phyloP scores from a whole-genome alignment of 1,139 yeast species.

The Pichia sp. region DNA sequence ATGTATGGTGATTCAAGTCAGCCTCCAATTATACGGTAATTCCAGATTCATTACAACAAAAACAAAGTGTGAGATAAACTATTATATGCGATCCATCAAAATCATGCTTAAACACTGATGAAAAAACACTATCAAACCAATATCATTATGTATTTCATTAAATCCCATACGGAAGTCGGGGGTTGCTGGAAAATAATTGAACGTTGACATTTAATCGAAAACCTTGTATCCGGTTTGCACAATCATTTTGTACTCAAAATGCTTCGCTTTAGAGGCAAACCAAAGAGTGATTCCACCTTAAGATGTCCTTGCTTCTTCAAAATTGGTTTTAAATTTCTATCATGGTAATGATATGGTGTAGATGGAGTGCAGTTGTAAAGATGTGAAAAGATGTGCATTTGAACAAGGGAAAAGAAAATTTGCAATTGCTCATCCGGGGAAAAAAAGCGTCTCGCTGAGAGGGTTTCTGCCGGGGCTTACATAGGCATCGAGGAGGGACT shows the following conservation, averaged over 20 bases:
- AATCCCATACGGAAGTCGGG: slow-evolving; percentile 10
- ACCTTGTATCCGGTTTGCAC: background rate
- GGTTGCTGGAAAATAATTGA: background rate
- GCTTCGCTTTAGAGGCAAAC: background rate
- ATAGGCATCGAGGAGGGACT: background rate
- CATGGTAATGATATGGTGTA: no score
- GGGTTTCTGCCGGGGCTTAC: background rate
- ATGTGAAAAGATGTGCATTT: no score
- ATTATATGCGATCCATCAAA: background rate
- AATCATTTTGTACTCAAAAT: slow-evolving; percentile 9
- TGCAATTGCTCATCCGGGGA: background rate
- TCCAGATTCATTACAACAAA: background rate
- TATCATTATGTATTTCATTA: background rate
- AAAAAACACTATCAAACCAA: background rate
- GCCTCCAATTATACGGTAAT: slow-evolving; percentile 13
- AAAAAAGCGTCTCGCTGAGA: background rate
- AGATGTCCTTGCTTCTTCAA: no score
- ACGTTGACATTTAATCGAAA: background rate
- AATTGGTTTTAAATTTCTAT: no score
- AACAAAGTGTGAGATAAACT: background rate
- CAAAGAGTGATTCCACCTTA: no score
- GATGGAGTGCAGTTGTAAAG: no score
- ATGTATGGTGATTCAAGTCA: slow-evolving; percentile 18
- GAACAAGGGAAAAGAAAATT: slow-evolving; percentile 1
- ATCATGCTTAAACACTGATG: slow-evolving; percentile 3